Base-by-base conservation (phyloP, 441 rosid genomes). In the Kokia cookei region DNA sequence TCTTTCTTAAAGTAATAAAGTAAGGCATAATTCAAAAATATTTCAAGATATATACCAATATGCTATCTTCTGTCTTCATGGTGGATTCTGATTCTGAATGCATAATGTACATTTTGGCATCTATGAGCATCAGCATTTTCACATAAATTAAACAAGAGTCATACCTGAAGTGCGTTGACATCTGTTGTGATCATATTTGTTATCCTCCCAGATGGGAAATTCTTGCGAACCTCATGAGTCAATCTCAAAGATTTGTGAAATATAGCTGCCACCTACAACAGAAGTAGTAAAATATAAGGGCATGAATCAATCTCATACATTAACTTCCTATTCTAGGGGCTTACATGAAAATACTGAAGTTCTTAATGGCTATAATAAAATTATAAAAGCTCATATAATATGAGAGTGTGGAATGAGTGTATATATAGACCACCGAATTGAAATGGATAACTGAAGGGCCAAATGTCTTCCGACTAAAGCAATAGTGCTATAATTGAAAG, bases 181-280 rank as follows among this genome's bases (percentile, higher is more conserved):
- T 95, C 99, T 71, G 95, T 91, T 71, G 99, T 90, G 71, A 95
- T 95, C 98, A 95, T 95, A 77, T 95, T 95, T 55, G 90, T 93
- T 78, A 95, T 81, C 84, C 90, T 95, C 61, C 99, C 99, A 64
- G 96, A 87, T 15, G 91, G 88, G 51, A 91, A 93, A 80, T 89
- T 87, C 90, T 88, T 93, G 79, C 89, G 93, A 78, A 84, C 86
- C 73, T 90, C 97, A 19, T 93, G 96, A 82, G 93, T 93, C 71
- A 95, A 84, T 75, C 94, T 84, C 78, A 93, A 72, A 45, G 96
- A 85, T 82, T 93, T 95, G 27, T 85, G 86, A 80, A 93, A 95
- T 83, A 91, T 90, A 75, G 96, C 94, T 37, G 99, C 98, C 76
- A 94, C 98, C 98, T 94, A 76, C 63, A 77, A 69, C 47, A 75